A percentile compares a stretch with the other conserved stretches of the same genome.
Conservation (phyloP, 2,329 filamentous ascomycete genomes). For the Fusarium palustre region DNA sequence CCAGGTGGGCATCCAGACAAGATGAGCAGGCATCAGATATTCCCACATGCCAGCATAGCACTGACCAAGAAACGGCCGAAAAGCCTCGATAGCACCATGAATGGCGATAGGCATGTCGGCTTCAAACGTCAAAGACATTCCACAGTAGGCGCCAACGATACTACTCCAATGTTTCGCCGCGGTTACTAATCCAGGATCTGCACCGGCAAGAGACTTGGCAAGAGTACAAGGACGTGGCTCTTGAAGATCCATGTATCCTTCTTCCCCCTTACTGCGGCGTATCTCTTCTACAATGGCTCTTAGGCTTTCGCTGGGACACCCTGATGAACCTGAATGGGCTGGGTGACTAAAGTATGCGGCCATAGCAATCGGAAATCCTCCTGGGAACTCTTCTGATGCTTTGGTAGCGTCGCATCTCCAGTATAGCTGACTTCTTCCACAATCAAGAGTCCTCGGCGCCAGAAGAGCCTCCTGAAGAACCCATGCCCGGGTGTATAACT, state of each 20-base stretch:
- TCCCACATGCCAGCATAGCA: neutral
- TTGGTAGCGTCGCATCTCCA: neutral
- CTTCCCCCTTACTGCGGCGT: neutral
- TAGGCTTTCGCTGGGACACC: neutral
- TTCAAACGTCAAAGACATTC: neutral
- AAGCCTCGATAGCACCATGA: neutral
- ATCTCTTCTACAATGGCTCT: neutral
- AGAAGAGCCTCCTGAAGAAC: neutral
- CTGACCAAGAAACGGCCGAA: neutral
- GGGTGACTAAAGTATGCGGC: neutral
- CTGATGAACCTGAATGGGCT: neutral
- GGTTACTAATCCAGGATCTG: neutral
- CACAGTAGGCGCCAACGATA: neutral
- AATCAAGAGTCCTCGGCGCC: neutral
- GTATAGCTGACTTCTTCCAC: neutral
- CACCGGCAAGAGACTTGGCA: neutral
- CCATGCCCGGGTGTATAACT: neutral
- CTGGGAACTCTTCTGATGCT: neutral
- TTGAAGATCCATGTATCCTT: neutral
- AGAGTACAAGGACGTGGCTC: neutral
- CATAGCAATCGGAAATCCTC: neutral
- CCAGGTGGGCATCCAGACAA: neutral
- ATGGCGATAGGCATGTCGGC: neutral
- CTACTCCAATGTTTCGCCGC: neutral
- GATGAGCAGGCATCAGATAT: neutral